These are phyloP conservation scores for Trichoderma erinaceum DNA, from an alignment of 495 filamentous ascomycete genomes.

Conservation along the genomic window DNA sequence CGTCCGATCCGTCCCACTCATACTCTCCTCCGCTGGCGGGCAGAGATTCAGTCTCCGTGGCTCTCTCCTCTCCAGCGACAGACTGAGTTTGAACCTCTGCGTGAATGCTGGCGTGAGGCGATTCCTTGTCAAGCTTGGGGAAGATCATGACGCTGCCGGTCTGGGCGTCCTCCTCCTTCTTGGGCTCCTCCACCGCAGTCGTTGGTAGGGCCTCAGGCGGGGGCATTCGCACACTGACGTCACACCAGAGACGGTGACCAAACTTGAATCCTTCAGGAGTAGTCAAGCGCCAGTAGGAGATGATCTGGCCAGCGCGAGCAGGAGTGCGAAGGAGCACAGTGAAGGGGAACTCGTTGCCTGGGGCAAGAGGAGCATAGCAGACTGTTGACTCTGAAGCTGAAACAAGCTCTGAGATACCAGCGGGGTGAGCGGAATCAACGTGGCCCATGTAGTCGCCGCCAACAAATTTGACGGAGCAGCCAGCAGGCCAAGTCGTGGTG, in stretches of 20 bases:
- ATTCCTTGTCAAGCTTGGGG: constrained; percentile 93
- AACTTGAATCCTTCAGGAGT: constrained; percentile 74
- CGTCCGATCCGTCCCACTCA: constrained; percentile 53
- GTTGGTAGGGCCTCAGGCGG: constrained; percentile 12
- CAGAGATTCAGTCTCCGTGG: constrained; percentile 52
- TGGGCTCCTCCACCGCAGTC: constrained; percentile 18
- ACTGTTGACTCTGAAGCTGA: constrained; percentile 75
- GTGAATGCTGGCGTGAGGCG: constrained; percentile 72
- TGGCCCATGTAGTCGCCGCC: constrained; percentile 95
- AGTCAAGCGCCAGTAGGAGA: constrained; percentile 96
- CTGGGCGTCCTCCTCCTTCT: constrained; percentile 23
- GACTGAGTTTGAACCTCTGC: constrained; percentile 39
- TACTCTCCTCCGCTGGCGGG: constrained; percentile 52
- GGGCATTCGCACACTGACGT: constrained; percentile 59
- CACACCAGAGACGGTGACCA: constrained; percentile 92
- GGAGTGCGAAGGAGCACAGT: constrained; percentile 79
- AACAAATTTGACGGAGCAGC: constrained; percentile 83
- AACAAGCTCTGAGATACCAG: constrained; percentile 62
- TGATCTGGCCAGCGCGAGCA: constrained; percentile 59
- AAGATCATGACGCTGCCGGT: constrained; percentile 77
- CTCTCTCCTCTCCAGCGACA: constrained; percentile 16
- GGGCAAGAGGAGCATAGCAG: constrained; percentile 57
- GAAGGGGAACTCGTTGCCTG: constrained; percentile 72
- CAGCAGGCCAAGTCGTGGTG: constrained; percentile 71
- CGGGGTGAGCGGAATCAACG: constrained; percentile 69